A percentile compares a stretch with the other conserved stretches of the same genome.
phyloP scores from a whole-genome alignment of 2,329 filamentous ascomycete genomes.

The Fusarium anguioides region DNA sequence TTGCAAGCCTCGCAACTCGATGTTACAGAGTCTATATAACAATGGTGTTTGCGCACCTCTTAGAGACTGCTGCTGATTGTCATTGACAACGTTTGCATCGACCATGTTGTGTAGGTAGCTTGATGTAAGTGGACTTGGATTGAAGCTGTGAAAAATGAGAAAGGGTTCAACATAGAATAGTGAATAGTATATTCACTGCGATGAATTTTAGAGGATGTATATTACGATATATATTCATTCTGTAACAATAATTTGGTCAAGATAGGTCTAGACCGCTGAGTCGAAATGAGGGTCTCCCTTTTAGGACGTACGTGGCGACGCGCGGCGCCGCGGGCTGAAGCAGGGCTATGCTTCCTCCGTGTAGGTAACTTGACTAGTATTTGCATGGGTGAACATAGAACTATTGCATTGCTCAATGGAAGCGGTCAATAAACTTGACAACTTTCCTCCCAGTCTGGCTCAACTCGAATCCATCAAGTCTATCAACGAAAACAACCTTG shows the following conservation, averaged over 20 bases:
- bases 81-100: background rate
- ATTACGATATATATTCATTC: background rate
- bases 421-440: constrained; percentile 46
- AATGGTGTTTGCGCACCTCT: background rate
- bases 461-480: constrained; percentile 48
- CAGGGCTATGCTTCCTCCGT: too few relatives aligned
- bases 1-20: background rate
- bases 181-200: background rate
- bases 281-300: background rate
- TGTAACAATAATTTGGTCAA: too few relatives aligned
- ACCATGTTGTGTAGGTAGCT: background rate
- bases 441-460: constrained; percentile 45
- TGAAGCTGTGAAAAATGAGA: background rate
- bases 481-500: constrained; percentile 48
- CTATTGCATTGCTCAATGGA: background rate
- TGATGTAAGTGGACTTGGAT: background rate
- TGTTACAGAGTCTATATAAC: background rate
- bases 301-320: background rate
- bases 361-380: too few relatives aligned
- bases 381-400: too few relatives aligned
- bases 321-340: too few relatives aligned
- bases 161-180: too few relatives aligned
- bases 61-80: background rate
- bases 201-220: background rate
- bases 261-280: background rate